Percentiles rank a stretch among this genome's conserved stretches.
phyloP scores from a whole-genome alignment of 2,329 filamentous ascomycete species.

The Albophoma yamanashiensis region DNA sequence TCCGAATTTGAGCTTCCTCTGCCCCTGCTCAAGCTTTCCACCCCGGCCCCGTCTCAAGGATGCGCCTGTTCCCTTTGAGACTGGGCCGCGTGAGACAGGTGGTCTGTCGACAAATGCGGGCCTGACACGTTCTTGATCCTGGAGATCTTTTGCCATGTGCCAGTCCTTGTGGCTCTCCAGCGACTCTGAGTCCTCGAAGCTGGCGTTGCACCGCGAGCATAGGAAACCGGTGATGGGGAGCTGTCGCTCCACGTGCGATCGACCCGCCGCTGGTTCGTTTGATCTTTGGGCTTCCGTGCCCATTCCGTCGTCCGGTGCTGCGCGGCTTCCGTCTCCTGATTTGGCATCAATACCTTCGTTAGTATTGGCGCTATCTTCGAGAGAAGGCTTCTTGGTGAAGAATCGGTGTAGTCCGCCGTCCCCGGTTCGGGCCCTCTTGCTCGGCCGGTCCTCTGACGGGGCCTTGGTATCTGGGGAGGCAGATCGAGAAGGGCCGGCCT shows the following conservation, averaged over 20 bases:
- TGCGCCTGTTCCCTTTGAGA: conserved; percentile 20
- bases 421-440: conserved; percentile 27
- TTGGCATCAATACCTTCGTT: conserved; percentile 7
- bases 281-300: neutral
- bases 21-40: conserved; percentile 41
- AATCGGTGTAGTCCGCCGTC: conserved; percentile 45
- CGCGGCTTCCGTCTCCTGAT: conserved; percentile 2
- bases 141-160: conserved; percentile 85
- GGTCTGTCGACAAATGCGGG: conserved; percentile 30
- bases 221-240: conserved; percentile 25
- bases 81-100: conserved; percentile 18
- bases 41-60: conserved; percentile 29
- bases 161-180: conserved; percentile 78
- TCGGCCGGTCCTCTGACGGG: conserved; percentile 6
- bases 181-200: conserved; percentile 46
- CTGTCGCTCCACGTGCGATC: conserved; percentile 7
- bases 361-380: conserved; percentile 15
- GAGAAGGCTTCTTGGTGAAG: conserved; percentile 33
- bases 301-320: conserved; percentile 3
- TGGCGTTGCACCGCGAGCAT: conserved; percentile 57
- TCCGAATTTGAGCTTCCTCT: conserved; percentile 50
- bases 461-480: conserved; percentile 4
- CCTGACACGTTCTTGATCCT: conserved; percentile 48
- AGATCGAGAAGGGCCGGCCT: conserved; percentile 33
- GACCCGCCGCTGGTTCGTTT: neutral